phyloP scores from a whole-genome alignment of 441 rosid genomes.

The Aquilaria agallochum region DNA sequence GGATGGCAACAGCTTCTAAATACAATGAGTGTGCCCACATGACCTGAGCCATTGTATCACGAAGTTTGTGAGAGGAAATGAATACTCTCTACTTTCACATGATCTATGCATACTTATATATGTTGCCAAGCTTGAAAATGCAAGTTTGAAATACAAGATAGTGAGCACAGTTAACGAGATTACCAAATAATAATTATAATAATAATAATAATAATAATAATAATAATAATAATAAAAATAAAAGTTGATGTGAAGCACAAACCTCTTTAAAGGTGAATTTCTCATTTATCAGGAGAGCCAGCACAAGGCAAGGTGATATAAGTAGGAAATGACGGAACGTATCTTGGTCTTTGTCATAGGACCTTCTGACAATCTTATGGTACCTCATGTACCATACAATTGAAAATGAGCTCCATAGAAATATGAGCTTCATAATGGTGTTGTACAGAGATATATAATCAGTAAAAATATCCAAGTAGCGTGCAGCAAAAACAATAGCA shows the following conservation, averaged over 20 bases:
- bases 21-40: slow-evolving; percentile 60
- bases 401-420: slow-evolving; percentile 58
- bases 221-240: too few species aligned
- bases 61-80: not conserved
- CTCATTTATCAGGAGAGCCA: slow-evolving; percentile 51
- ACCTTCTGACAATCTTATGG: slow-evolving; percentile 51
- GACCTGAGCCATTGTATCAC: slow-evolving; percentile 27
- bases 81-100: too few species aligned
- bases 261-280: slow-evolving; percentile 59
- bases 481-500: slow-evolving; percentile 46
- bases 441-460: slow-evolving; percentile 48
- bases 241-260: not conserved
- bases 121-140: too few species aligned
- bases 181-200: too few species aligned
- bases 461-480: slow-evolving; percentile 60
- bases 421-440: slow-evolving; percentile 55
- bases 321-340: slow-evolving; percentile 56
- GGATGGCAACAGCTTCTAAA: slow-evolving; percentile 68
- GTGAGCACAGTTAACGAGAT: too few species aligned
- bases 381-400: slow-evolving; percentile 67
- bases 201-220: too few species aligned
- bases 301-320: slow-evolving; percentile 45
- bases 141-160: too few species aligned
- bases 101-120: too few species aligned
- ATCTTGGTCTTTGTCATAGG: slow-evolving; percentile 62